Conservation (phyloP, 441 rosid species). For the Mallotus repandus region DNA sequence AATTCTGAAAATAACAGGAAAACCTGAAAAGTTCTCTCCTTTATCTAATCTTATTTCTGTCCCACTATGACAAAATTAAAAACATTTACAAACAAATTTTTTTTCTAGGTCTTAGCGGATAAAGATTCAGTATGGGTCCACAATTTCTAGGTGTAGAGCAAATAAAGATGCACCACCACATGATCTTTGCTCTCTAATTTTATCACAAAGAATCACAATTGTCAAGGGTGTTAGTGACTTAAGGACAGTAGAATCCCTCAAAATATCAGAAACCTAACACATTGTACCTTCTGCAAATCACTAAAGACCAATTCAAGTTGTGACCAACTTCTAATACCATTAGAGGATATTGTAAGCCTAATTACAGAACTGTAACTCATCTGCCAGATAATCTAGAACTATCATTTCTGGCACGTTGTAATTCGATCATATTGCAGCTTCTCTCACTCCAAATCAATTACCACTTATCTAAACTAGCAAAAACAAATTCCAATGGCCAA, state of each 20-base stretch:
- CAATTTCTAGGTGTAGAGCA: background rate
- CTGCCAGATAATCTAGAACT: background rate
- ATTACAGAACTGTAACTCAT: background rate
- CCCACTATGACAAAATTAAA: background rate
- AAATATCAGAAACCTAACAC: background rate
- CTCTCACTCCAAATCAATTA: background rate
- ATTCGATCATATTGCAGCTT: background rate
- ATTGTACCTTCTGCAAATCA: background rate
- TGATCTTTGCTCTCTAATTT: constrained; percentile 8
- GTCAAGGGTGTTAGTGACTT: background rate
- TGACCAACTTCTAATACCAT: background rate
- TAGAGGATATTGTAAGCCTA: background rate
- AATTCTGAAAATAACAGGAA: background rate
- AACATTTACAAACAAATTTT: background rate
- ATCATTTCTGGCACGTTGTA: background rate
- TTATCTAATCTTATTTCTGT: background rate
- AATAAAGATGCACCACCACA: background rate
- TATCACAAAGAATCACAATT: background rate
- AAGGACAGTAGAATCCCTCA: background rate
- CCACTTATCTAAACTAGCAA: background rate
- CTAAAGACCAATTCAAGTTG: background rate
- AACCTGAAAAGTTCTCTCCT: background rate
- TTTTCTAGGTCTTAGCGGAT: background rate
- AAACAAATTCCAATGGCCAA: background rate
- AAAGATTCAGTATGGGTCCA: background rate